A percentile compares a stretch with the other conserved stretches of the same genome.
These are phyloP conservation scores for Plasmodium malariae DNA, from an alignment of 169 alveolate species.

Conservation along the genomic window DNA sequence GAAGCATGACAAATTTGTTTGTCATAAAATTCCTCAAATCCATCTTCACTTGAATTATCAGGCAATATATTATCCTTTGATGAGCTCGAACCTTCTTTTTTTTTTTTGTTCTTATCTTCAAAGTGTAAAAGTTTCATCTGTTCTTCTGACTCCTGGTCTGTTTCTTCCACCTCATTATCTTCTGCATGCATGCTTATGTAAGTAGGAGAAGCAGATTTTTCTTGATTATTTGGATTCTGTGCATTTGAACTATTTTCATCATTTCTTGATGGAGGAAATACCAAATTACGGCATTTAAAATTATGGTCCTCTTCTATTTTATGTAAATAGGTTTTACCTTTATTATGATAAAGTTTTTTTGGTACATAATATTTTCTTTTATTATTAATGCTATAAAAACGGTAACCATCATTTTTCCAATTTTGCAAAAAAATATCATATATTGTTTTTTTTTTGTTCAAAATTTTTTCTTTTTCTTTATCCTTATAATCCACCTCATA, in stretches of 20 bases:
- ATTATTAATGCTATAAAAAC: constrained; percentile 40
- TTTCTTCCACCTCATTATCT: constrained; percentile 10
- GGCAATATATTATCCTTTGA: too few species aligned
- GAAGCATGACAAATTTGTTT: constrained; percentile 15
- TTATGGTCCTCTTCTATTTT: not conserved
- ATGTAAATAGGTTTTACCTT: not conserved
- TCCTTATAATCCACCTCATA: not conserved
- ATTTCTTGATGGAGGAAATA: constrained; percentile 7
- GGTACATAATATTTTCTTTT: constrained; percentile 38
- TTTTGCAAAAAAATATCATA: constrained; percentile 52
- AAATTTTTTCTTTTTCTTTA: constrained; percentile 35
- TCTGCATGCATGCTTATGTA: not conserved
- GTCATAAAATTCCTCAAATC: not conserved
- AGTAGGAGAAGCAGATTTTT: not conserved
- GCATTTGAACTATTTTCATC: not conserved
- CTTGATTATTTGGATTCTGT: not conserved
- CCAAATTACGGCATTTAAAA: constrained; percentile 27
- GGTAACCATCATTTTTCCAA: constrained; percentile 71
- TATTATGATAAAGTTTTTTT: constrained; percentile 21
- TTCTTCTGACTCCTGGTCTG: not conserved
- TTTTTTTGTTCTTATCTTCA: too few species aligned
- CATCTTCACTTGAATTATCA: not conserved
- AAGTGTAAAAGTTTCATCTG: too few species aligned
- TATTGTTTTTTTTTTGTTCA: constrained; percentile 50
- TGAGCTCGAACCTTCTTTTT: too few species aligned